These are phyloP conservation scores for Rhododendron williamsianum DNA, from an alignment of 148 eudicot genomes.

Conservation along the genomic window DNA sequence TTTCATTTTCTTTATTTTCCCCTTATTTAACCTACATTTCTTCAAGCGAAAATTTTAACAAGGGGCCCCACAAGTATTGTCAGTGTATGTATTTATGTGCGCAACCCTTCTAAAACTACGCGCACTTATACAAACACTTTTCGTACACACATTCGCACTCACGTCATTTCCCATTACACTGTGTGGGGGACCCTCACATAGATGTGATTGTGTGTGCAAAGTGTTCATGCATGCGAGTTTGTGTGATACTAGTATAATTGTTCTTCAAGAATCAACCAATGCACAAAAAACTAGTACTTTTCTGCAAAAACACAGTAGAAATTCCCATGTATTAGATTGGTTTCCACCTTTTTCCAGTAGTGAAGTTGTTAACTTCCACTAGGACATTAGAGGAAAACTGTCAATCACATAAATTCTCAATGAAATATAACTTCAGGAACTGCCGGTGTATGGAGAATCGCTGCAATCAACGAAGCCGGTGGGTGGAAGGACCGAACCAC, in stretches of 20 bases:
- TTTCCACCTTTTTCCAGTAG: too few species aligned
- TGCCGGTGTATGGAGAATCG: constrained; percentile 76
- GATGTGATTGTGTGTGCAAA: not conserved
- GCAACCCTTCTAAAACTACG: not conserved
- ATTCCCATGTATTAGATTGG: not conserved
- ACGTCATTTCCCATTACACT: too few species aligned
- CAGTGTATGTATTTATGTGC: too few species aligned
- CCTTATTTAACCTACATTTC: not conserved
- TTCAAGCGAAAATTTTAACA: too few species aligned
- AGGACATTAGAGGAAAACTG: not conserved
- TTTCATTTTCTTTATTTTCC: not conserved
- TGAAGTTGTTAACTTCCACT: not conserved
- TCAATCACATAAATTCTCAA: not conserved
- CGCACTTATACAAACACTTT: not conserved
- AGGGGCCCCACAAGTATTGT: too few species aligned
- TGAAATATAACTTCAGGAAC: constrained; percentile 35
- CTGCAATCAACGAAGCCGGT: constrained; percentile 79
- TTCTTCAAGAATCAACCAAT: too few species aligned
- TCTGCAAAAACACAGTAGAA: too few species aligned
- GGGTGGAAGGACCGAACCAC: constrained; percentile 84
- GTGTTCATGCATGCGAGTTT: too few species aligned
- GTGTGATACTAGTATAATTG: too few species aligned
- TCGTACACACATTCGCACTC: not conserved
- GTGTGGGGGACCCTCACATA: too few species aligned
- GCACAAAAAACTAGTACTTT: not conserved